Percentiles rank a stretch among this genome's conserved stretches.
Evolutionary conservation across 148 eudicot genomes (phyloP).

Genomic region (Diospyros kaki): DNA sequence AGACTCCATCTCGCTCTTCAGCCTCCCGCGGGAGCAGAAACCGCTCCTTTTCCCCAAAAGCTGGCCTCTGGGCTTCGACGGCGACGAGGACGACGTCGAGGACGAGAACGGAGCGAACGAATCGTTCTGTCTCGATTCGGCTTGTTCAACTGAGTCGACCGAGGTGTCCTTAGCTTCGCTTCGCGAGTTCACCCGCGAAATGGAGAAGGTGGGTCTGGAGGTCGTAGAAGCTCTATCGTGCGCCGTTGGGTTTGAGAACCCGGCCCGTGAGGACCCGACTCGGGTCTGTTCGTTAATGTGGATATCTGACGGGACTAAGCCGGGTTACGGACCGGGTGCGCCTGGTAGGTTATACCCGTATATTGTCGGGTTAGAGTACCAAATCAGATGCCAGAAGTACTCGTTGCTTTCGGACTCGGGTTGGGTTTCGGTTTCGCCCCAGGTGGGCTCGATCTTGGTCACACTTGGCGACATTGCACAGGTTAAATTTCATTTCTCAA

Average conservation of each 20-base stretch:
- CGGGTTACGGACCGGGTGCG: slow-evolving; percentile 17
- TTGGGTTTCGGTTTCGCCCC: slow-evolving; percentile 47
- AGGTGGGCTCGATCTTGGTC: slow-evolving; percentile 61
- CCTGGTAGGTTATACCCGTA: slow-evolving; percentile 58
- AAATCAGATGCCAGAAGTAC: slow-evolving; percentile 33
- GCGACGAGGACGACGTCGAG: slow-evolving; percentile 26
- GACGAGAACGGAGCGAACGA: slow-evolving; percentile 21
- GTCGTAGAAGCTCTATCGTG: slow-evolving; percentile 44
- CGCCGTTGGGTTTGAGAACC: slow-evolving; percentile 48
- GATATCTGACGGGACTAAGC: slow-evolving; percentile 35
- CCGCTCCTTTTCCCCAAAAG: slow-evolving; percentile 34
- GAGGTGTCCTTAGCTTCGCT: slow-evolving; percentile 32
- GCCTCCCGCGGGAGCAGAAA: slow-evolving; percentile 31
- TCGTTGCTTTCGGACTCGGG: slow-evolving; percentile 57
- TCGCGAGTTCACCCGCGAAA: slow-evolving; percentile 43
- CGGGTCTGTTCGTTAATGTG: slow-evolving; percentile 52
- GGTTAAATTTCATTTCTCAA: slow-evolving; percentile 23
- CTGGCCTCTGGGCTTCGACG: slow-evolving; percentile 63
- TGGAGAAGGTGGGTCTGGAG: slow-evolving; percentile 59
- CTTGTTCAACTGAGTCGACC: slow-evolving; percentile 21
- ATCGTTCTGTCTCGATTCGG: slow-evolving; percentile 49
- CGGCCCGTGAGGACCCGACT: slow-evolving; percentile 26
- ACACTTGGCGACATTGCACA: slow-evolving; percentile 89
- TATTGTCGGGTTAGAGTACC: slow-evolving; percentile 66
- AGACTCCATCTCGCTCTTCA: slow-evolving; percentile 44